phyloP scores from a whole-genome alignment of 2,329 filamentous ascomycete species.

The Piedraia hortae region DNA sequence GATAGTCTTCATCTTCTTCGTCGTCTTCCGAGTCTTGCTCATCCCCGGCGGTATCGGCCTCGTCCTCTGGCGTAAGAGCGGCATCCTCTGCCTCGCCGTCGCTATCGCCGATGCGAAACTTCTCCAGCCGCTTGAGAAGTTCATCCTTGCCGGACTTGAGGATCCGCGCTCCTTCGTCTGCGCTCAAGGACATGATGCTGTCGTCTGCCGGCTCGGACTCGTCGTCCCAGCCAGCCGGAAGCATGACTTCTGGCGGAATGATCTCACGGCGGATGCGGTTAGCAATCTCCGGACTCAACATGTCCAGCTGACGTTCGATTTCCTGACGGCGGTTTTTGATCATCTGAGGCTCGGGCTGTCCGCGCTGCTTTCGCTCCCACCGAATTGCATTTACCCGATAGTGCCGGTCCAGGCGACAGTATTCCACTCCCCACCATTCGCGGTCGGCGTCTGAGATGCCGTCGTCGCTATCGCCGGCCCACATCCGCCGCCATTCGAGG shows the following conservation, averaged over 20 bases:
- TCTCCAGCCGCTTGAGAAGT: conserved; percentile 22
- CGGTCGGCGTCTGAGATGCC: no score
- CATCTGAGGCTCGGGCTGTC: no score
- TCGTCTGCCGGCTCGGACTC: conserved; percentile 10
- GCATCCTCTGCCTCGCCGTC: conserved; percentile 1
- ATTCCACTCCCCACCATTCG: conserved; percentile 8
- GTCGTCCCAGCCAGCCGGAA: conserved; percentile 1
- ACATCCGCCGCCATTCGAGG: conserved; percentile 8
- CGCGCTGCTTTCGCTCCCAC: conserved; percentile 10
- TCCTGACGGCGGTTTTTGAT: conserved; percentile 2
- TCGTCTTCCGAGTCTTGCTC: conserved; percentile 35
- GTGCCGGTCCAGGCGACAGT: conserved; percentile 7
- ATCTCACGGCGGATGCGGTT: conserved; percentile 1
- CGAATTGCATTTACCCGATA: conserved; percentile 9
- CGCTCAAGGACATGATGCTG: conserved; percentile 23
- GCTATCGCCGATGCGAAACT: conserved; percentile 7
- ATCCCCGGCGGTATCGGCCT: conserved; percentile 4
- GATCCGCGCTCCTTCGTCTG: conserved; percentile 21
- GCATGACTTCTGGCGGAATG: conserved; percentile 1
- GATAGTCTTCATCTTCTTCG: conserved; percentile 49
- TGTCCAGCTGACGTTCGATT: not conserved
- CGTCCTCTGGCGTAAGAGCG: conserved; percentile 1
- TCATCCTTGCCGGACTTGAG: conserved; percentile 23
- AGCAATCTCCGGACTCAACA: conserved; percentile 1
- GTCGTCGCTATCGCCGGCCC: conserved; percentile 6